phyloP scores from a whole-genome alignment of 345 rosid species.

The Salix brachista region DNA sequence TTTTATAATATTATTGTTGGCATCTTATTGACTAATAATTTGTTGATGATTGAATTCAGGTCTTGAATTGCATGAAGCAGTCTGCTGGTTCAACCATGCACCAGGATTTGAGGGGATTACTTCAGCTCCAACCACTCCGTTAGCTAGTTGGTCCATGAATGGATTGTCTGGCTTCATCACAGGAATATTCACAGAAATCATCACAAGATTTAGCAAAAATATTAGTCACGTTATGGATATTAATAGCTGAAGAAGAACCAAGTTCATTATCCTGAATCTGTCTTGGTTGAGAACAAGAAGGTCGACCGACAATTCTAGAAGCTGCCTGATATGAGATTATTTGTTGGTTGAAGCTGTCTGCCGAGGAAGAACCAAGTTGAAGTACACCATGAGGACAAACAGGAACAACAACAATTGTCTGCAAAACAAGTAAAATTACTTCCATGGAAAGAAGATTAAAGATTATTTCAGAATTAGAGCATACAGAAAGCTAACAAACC shows the following conservation, averaged over 20 bases:
- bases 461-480: neutral
- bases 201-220: constrained; percentile 15
- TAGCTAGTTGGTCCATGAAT: constrained; percentile 19
- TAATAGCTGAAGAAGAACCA: constrained; percentile 21
- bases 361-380: constrained; percentile 71
- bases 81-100: constrained; percentile 48
- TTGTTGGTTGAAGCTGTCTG: constrained; percentile 40
- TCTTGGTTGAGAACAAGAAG: constrained; percentile 15
- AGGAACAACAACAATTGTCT: constrained; percentile 83
- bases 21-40: neutral
- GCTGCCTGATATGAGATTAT: constrained; percentile 30
- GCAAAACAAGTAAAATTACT: constrained; percentile 22
- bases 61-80: constrained; percentile 26
- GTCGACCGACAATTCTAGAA: constrained; percentile 24
- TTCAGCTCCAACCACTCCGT: constrained; percentile 39
- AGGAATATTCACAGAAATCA: constrained; percentile 6
- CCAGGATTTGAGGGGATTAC: constrained; percentile 41
- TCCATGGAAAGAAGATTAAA: constrained; percentile 11
- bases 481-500: constrained; percentile 41
- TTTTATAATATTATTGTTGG: constrained; percentile 6
- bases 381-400: constrained; percentile 80
- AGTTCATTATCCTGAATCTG: constrained; percentile 24
- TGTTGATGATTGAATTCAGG: constrained; percentile 19
- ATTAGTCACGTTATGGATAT: constrained; percentile 7
- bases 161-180: constrained; percentile 4